Conservation (phyloP, 192 early-diverging fungal genomes). For the Coemansia sp. region DNA sequence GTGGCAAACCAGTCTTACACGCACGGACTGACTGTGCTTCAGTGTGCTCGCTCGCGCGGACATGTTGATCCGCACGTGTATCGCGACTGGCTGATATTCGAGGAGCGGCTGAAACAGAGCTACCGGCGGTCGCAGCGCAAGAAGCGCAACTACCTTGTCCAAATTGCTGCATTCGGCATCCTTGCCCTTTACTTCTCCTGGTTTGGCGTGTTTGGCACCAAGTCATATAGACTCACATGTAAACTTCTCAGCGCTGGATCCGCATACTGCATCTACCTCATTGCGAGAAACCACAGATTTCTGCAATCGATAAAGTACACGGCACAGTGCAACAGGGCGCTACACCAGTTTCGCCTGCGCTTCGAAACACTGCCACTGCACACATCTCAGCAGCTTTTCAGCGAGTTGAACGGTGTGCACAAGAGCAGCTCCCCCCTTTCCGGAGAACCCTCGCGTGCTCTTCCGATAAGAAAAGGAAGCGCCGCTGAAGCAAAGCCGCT, state of each 20-base stretch:
- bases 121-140: constrained; percentile 63
- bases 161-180: constrained; percentile 48
- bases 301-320: constrained; percentile 53
- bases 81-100: constrained; percentile 78
- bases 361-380: constrained; percentile 48
- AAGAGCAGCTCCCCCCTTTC: background rate
- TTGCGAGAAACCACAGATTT: constrained; percentile 48
- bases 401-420: background rate
- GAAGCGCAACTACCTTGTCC: constrained; percentile 66
- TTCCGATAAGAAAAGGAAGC: background rate
- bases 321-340: constrained; percentile 52
- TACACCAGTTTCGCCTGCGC: constrained; percentile 54
- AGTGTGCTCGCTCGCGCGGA: constrained; percentile 36
- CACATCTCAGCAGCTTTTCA: constrained; percentile 15
- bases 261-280: constrained; percentile 55
- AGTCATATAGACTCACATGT: constrained; percentile 45
- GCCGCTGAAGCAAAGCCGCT: constrained; percentile 4
- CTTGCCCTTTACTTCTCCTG: constrained; percentile 54
- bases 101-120: constrained; percentile 76
- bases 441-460: background rate
- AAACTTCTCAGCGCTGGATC: constrained; percentile 53
- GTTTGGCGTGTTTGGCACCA: constrained; percentile 52
- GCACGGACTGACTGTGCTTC: constrained; percentile 45
- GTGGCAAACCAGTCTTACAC: constrained; percentile 32
- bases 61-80: constrained; percentile 57